Base-by-base conservation (phyloP, 2,329 filamentous ascomycete genomes). In the Penicillium olsonii region DNA sequence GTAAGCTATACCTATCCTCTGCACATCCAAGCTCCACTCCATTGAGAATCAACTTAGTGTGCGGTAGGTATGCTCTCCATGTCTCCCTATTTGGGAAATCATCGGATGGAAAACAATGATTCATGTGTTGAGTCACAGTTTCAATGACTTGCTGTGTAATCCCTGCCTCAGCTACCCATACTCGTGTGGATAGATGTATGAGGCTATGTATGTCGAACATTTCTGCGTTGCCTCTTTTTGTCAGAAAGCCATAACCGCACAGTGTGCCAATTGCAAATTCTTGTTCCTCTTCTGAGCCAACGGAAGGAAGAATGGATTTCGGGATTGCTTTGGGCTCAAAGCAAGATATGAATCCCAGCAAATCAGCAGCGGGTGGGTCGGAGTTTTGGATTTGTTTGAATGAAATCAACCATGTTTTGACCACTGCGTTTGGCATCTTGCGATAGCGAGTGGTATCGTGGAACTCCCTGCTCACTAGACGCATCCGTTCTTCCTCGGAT, bases 321-420 rank as follows among this genome's bases (percentile, higher is more conserved):
- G 65, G 66, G 42, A 74, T 69, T 20, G 57, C 57, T 34, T 61
- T 45, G 10, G 17, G 31, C 8, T 46, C 41, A 20, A 55, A 42
- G 19, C 27, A 55, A 24, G 47, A 44, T 54, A 73, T 68, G 17
- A 68, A 67, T 27, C 53, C 62, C 9, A 74, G 58, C 27, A 66
- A 64, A 20, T 66, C 56, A 17, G 58, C 62, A 4, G 71, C 71
- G 17, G 67, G 43, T 5, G 44, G 41, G 52, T 72, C 53, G 18
- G 48, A 34, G 17, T 50, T 37, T 15, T 46, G 59, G 22, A 74
- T 71, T 33, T 69, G 60, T 9, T 68, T 46, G 38, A 74, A 71
- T 5, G 68, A 69, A 22, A 73, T 66, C 6, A 62, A 54, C 68
- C 67, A 75, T 24, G 41, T 53, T 2, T 56, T 68, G 10, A 64